Conservation (phyloP, 305 asterid genomes). For the Caryopteris hybrid region DNA sequence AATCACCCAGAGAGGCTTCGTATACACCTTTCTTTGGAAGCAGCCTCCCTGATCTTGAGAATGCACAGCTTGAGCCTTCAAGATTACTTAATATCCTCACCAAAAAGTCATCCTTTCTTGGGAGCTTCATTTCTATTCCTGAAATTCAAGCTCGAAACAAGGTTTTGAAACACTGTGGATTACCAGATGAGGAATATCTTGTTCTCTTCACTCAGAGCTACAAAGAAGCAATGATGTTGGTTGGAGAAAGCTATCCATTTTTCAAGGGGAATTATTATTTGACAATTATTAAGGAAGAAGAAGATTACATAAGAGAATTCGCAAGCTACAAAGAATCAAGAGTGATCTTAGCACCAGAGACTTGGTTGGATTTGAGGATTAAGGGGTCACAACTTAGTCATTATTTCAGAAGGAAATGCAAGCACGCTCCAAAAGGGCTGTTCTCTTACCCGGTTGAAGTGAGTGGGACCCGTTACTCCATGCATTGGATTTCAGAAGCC, state of each 20-base stretch:
- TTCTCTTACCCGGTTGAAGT: conserved; percentile 54
- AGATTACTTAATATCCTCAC: conserved; percentile 56
- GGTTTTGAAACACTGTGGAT: conserved; percentile 67
- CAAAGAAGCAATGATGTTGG: conserved; percentile 75
- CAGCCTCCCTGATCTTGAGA: conserved; percentile 57
- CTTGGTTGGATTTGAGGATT: conserved; percentile 70
- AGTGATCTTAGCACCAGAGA: conserved; percentile 60
- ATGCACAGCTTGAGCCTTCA: conserved; percentile 62
- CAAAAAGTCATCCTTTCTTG: conserved; percentile 55
- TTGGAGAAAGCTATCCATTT: conserved; percentile 80
- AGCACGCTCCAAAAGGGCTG: conserved; percentile 57
- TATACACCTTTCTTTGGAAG: conserved; percentile 30
- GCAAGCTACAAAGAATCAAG: conserved; percentile 61
- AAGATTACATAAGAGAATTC: conserved; percentile 51
- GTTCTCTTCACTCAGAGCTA: conserved; percentile 61
- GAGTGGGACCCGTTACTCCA: conserved; percentile 44
- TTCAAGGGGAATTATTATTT: conserved; percentile 59
- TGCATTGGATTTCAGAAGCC: conserved; percentile 84
- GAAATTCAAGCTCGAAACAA: conserved; percentile 72
- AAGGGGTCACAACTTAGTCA: conserved; percentile 77
- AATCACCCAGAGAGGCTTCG: conserved; percentile 35
- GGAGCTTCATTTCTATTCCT: conserved; percentile 71
- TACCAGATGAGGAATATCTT: conserved; percentile 65
- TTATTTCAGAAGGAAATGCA: conserved; percentile 64
- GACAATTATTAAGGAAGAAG: conserved; percentile 45